A percentile compares a stretch with the other conserved stretches of the same genome.
Evolutionary conservation across 371 early-diverging fungal genomes (phyloP).

Genomic region (Circinella umbellata): DNA sequence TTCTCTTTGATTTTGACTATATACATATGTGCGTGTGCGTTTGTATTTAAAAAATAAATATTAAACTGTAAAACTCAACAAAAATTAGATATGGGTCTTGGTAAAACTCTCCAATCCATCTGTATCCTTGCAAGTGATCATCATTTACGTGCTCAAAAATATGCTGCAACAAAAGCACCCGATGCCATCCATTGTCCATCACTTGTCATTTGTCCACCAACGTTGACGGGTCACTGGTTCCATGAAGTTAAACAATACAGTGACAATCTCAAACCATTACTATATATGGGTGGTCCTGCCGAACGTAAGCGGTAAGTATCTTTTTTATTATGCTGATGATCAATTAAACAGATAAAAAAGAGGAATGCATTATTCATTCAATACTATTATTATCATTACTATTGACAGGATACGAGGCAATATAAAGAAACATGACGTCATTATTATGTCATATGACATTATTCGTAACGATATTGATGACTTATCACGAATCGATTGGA

Average conservation of each 20-base stretch:
- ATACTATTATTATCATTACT: not conserved
- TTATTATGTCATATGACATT: constrained; percentile 97
- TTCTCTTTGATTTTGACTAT: no score
- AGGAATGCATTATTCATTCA: not conserved
- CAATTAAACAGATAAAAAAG: not conserved
- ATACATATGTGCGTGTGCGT: no score
- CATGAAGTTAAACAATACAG: constrained; percentile 92
- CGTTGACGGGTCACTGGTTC: constrained; percentile 98
- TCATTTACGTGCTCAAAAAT: constrained; percentile 64
- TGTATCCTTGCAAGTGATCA: constrained; percentile 95
- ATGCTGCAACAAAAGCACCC: constrained; percentile 65
- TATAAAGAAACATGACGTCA: constrained; percentile 70
- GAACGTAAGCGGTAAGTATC: constrained; percentile 69
- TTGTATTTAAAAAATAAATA: no score
- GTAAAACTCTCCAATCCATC: constrained; percentile 98
- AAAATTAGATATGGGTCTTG: constrained; percentile 93
- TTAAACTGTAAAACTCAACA: no score
- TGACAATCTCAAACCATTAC: constrained; percentile 75
- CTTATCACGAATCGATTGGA: constrained; percentile 78
- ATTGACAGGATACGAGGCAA: constrained; percentile 35
- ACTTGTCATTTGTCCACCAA: constrained; percentile 97
- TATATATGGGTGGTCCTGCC: constrained; percentile 83
- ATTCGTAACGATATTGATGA: constrained; percentile 95
- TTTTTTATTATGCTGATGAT: constrained; percentile 16
- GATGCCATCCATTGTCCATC: constrained; percentile 78